Evolutionary conservation across 352 stramenopile genomes (phyloP).

Genomic region (Pythium biforme): DNA sequence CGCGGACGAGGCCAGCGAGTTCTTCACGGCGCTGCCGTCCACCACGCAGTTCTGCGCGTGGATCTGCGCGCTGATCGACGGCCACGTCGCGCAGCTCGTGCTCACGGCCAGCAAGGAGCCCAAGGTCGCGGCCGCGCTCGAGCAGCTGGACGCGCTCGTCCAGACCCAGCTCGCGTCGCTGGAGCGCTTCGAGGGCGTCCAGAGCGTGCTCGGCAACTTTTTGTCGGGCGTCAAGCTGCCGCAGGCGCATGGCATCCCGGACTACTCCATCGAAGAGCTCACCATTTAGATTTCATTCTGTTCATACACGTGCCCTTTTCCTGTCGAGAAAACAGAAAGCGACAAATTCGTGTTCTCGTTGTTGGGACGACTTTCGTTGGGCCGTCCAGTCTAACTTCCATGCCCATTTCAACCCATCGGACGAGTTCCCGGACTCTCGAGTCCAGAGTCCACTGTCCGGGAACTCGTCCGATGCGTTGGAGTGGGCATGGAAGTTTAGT

Average conservation of each 20-base stretch:
- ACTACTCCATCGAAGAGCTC: slow-evolving; percentile 82
- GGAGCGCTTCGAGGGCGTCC: slow-evolving; percentile 62
- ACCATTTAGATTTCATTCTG: slow-evolving; percentile 37
- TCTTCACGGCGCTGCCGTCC: slow-evolving; percentile 35
- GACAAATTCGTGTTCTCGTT: not conserved
- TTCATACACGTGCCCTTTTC: slow-evolving; percentile 7
- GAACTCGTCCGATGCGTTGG: no score
- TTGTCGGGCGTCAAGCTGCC: slow-evolving; percentile 69
- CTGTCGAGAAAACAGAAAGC: not conserved
- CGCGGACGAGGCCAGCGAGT: slow-evolving; percentile 19
- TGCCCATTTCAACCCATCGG: no score
- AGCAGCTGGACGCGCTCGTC: slow-evolving; percentile 56
- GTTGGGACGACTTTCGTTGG: no score
- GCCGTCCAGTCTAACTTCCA: no score
- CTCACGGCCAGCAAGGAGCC: slow-evolving; percentile 52
- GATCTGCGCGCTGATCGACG: slow-evolving; percentile 76
- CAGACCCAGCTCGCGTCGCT: slow-evolving; percentile 50
- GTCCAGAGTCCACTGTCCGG: no score
- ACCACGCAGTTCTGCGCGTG: slow-evolving; percentile 57
- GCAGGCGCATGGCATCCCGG: slow-evolving; percentile 54
- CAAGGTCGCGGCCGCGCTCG: slow-evolving; percentile 37
- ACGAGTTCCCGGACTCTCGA: no score
- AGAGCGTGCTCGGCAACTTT: slow-evolving; percentile 79
- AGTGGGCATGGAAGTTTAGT: no score
- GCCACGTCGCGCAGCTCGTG: slow-evolving; percentile 65